phyloP scores from a whole-genome alignment of 2,329 filamentous ascomycete genomes.

The Cryoendolithus antarcticus region DNA sequence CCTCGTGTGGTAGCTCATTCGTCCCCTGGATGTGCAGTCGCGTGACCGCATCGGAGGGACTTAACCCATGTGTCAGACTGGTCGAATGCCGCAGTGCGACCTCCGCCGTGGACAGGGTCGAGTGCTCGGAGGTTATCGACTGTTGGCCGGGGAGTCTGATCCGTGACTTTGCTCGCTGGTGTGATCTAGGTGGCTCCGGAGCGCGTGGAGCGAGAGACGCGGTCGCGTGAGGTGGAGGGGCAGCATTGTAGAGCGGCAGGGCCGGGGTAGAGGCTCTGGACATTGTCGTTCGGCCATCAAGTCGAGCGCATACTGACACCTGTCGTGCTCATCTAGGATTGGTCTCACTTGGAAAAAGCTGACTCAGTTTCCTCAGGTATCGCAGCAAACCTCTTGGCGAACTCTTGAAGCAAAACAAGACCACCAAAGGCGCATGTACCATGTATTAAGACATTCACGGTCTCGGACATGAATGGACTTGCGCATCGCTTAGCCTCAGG shows the following conservation, averaged over 20 bases:
- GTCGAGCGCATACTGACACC: no score
- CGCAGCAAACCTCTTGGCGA: no score
- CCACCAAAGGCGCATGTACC: no score
- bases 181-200: conserved; percentile 21
- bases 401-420: no score
- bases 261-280: conserved; percentile 48
- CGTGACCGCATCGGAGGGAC: conserved; percentile 66
- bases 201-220: conserved; percentile 11
- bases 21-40: conserved; percentile 70
- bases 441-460: no score
- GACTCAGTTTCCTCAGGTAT: no score
- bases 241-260: conserved; percentile 44
- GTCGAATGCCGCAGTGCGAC: conserved; percentile 66
- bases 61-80: conserved; percentile 71
- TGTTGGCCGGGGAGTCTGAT: conserved; percentile 23
- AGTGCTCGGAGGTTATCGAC: conserved; percentile 40
- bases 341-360: no score
- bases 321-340: no score
- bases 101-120: conserved; percentile 62
- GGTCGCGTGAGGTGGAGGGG: conserved; percentile 6
- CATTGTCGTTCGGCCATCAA: conserved; percentile 44
- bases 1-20: conserved; percentile 90
- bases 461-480: no score
- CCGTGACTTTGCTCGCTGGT: conserved; percentile 19
- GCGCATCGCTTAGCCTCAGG: no score